Conservation (phyloP, 2,329 filamentous ascomycete species). For the Beauveria sp. region DNA sequence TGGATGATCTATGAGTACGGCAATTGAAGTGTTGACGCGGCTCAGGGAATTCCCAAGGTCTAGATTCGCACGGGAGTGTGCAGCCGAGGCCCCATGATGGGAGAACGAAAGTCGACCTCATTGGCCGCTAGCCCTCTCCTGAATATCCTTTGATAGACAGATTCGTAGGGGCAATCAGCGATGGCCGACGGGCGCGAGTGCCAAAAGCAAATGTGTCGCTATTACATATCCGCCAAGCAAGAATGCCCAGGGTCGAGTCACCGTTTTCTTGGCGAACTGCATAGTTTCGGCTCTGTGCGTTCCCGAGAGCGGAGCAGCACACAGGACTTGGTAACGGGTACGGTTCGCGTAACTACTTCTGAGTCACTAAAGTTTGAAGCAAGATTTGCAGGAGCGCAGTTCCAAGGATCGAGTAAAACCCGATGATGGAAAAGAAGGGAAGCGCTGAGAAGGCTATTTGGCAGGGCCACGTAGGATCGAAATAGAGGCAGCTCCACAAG, state of each 20-base stretch:
- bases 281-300: background rate
- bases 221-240: background rate
- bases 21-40: background rate
- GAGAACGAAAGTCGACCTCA: background rate
- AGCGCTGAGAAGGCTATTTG: conserved; percentile 2
- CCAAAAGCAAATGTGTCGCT: background rate
- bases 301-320: background rate
- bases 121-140: background rate
- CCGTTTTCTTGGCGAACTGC: background rate
- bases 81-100: background rate
- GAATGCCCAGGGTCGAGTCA: background rate
- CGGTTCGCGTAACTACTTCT: background rate
- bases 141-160: background rate
- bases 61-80: background rate
- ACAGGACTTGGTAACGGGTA: background rate
- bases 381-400: background rate
- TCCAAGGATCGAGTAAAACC: background rate
- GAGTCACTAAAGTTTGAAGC: background rate
- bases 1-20: background rate
- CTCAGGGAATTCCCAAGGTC: background rate
- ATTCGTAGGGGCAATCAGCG: background rate
- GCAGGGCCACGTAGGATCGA: conserved; percentile 1
- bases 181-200: background rate
- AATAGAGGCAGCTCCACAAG: background rate
- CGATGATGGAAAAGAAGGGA: background rate